Evolutionary conservation across 2,329 filamentous ascomycete genomes (phyloP).

Genomic region (Coniella lustricola): DNA sequence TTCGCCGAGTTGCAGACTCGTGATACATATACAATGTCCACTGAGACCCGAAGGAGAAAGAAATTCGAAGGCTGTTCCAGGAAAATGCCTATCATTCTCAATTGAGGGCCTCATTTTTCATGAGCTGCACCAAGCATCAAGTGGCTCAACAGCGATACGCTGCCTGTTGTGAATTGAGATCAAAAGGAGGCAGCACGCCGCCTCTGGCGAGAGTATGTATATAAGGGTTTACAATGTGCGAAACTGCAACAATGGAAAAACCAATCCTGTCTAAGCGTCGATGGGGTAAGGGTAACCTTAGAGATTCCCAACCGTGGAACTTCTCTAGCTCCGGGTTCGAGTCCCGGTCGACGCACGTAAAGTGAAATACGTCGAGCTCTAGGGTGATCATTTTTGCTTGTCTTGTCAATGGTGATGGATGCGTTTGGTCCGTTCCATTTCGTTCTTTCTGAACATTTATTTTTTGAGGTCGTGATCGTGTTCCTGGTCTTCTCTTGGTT

Average conservation of each 20-base stretch:
- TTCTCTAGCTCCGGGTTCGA: conserved; percentile 5
- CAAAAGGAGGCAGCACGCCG: not conserved
- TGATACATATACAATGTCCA: too few species aligned
- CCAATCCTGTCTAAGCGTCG: not conserved
- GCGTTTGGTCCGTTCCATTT: not conserved
- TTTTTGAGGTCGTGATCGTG: not conserved
- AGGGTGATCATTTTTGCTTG: not conserved
- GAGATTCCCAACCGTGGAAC: conserved; percentile 2
- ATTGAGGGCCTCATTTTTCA: too few species aligned
- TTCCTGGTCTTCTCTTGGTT: not conserved
- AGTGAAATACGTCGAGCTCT: not conserved
- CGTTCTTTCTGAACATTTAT: not conserved
- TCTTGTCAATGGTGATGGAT: not conserved
- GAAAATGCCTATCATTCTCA: too few species aligned
- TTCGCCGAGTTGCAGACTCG: too few species aligned
- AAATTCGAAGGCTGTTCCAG: too few species aligned
- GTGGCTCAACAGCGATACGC: too few species aligned
- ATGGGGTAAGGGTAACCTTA: conserved; percentile 5
- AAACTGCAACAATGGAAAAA: not conserved
- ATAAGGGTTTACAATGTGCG: not conserved
- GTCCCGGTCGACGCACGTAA: not conserved
- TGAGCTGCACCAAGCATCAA: too few species aligned
- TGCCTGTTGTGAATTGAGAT: not conserved
- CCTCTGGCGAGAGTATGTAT: not conserved
- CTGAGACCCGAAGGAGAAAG: too few species aligned